Evolutionary conservation across 1,139 yeast species (phyloP).

Genomic region (Suhomyces terraborum): DNA sequence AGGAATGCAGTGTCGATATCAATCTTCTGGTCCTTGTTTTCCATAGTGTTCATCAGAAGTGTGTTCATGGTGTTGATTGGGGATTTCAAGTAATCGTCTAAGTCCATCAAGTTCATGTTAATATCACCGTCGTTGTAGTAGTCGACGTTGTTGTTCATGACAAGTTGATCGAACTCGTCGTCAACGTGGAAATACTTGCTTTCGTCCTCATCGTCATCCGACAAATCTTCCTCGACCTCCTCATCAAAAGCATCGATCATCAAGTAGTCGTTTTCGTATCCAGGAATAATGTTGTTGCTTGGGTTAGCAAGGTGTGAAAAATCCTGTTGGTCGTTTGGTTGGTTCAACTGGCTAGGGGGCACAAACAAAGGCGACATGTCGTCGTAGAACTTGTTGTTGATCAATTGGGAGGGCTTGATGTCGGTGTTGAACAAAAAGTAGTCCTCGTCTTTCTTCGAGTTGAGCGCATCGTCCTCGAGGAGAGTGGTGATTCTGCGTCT

Average conservation of each 20-base stretch:
- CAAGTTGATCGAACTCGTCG: conserved; percentile 34
- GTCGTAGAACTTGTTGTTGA: conserved; percentile 27
- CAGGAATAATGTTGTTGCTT: conserved; percentile 29
- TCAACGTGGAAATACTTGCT: conserved; percentile 44
- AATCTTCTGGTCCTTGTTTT: conserved; percentile 13
- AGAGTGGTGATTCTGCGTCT: conserved; percentile 42
- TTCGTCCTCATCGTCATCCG: conserved; percentile 49
- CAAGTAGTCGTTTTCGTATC: conserved; percentile 40
- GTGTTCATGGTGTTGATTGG: conserved; percentile 1
- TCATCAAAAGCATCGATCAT: conserved; percentile 38
- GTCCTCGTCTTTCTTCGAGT: conserved; percentile 36
- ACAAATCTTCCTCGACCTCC: conserved; percentile 50
- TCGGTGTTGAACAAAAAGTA: conserved; percentile 45
- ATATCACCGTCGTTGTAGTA: conserved; percentile 14
- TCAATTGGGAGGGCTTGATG: conserved; percentile 46
- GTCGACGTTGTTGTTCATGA: conserved; percentile 23
- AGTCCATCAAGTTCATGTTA: conserved; percentile 20
- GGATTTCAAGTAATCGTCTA: conserved; percentile 20
- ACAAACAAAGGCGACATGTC: conserved; percentile 32
- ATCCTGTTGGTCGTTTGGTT: conserved; percentile 14
- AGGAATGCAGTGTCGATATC: conserved; percentile 18
- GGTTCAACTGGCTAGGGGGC: conserved; percentile 21
- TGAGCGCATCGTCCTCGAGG: conserved; percentile 28
- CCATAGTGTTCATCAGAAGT: conserved; percentile 2
- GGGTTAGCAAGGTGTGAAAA: conserved; percentile 13